Evolutionary conservation across 805 yeast species (phyloP), one percentile per base, ranked within the genome.

Genomic region (Komagataella kurtzmanii): DNA sequence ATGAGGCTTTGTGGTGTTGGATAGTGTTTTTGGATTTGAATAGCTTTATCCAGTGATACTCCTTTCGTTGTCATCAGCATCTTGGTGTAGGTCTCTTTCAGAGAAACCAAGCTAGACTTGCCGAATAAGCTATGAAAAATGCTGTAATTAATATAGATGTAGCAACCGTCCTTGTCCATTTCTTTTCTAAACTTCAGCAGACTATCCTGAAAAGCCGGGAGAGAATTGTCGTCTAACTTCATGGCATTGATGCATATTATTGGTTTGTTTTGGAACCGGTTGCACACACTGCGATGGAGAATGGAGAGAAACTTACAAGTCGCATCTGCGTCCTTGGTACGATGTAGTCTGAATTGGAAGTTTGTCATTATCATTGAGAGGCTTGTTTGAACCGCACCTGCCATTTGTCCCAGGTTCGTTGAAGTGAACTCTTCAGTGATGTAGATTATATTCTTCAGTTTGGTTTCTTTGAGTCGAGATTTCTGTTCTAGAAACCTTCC

Each of bases 401-500:
- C 70, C 77, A 78, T 78, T 8, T 70, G 67, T 0, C 71, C 60
- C 1, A 72, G 53, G 51, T 72, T 77, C n/a, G 67, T 63, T 0
- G 73, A 60, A 36, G 76, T 74, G 3, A 76, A 77, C 54, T 88
- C 95, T 62, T 93, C 99, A 14, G 93, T 77, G 3, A 93, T 62
- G 59, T 93, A 93, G 56, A 80, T 81, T 17, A 83, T 77, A 56
- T 85, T 75, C 17, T 69, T 68, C 60, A 90, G 68, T 0, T 86
- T 88, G 0, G 93, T 76, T 62, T 82, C 76, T 50, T 74, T 74
- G 53, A 93, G 69, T 51, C 99, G 74, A 17, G 74, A 67, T 61
- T 91, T 90, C 62, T 93, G 99, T 62, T 93, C 99, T 51, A 74
- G 72, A 59, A 85, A 89, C 49, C 99, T 69, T 2, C 96, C 96